Base-by-base conservation (phyloP, 176 grass and related monocot genomes). In the Bolboschoenus planiculmis region DNA sequence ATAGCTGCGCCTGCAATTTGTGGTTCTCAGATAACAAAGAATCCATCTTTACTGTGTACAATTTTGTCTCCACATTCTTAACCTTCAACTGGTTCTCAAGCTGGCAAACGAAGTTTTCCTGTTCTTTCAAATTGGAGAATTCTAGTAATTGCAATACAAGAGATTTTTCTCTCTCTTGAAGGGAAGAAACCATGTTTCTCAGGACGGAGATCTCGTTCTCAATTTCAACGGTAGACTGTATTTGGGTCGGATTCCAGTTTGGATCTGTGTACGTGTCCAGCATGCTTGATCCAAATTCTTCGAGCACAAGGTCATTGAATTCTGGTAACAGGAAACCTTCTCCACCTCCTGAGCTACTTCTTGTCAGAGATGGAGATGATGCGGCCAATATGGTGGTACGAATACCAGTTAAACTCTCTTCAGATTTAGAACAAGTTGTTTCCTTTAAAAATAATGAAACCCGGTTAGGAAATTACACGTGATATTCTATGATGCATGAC, bases 81-180 rank as follows among this genome's bases (percentile, higher is more conserved):
- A 99, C 88, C 87, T 91, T 93, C 26, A 93, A 53, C 58, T 95
- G 93, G 84, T 87, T 99, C 89, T 93, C 84, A 78, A 99, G 92
- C 88, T 95, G 89, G 74, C 81, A 90, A 81, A 95, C 73, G 3
- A 87, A 78, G 67, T 78, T 81, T 65, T 91, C 87, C 80, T 90
- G 93, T 74, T 95, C 96, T 86, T 93, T 86, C 80, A 95, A 88
- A 80, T 87, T 89, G 6, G 81, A 88, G 33, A 79, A 90, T 51
- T 95, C 83, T 54, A 87, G 39, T 60, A 93, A 78, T 79, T 99
- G 91, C 46, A 89, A 82, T 84, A 93, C 93, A 8, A 99, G 89
- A 18, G 81, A 88, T 74, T 85, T 95, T 51, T 93, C 93, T 59
- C 89, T 95, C 84, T 93, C 96, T 79, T 91, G 87, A 34, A 99